phyloP scores from a whole-genome alignment of 2,329 filamentous ascomycete species.

The Cytospora paraplurivora region DNA sequence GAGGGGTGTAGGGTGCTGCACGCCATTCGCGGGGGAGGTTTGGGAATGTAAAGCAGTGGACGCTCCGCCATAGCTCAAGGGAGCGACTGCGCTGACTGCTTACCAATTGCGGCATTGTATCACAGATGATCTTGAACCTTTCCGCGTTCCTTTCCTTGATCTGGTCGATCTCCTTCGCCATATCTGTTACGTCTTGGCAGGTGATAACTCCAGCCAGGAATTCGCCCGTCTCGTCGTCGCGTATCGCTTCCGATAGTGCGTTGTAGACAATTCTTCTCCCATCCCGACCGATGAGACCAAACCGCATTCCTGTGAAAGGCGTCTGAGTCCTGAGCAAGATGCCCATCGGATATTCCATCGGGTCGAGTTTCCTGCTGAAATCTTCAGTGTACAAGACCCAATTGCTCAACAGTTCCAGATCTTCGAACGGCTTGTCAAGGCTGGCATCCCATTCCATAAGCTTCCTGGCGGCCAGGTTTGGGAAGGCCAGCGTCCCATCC shows the following conservation, averaged over 20 bases:
- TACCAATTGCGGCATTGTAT: constrained; percentile 68
- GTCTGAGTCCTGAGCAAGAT: constrained; percentile 63
- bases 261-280: constrained; percentile 62
- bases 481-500: constrained; percentile 72
- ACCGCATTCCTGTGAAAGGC: constrained; percentile 58
- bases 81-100: constrained; percentile 11
- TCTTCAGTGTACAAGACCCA: constrained; percentile 68
- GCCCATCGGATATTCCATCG: constrained; percentile 68
- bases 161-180: constrained; percentile 67
- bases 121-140: constrained; percentile 74
- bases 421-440: constrained; percentile 46
- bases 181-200: constrained; percentile 71
- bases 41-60: background rate
- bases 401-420: constrained; percentile 58
- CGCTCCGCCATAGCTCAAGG: constrained; percentile 1
- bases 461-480: constrained; percentile 65
- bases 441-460: constrained; percentile 51
- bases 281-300: constrained; percentile 63
- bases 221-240: constrained; percentile 67
- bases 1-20: background rate
- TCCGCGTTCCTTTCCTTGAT: constrained; percentile 72
- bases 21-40: background rate
- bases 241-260: constrained; percentile 66
- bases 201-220: constrained; percentile 74
- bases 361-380: constrained; percentile 59